phyloP scores from a whole-genome alignment of 1,284 basidiomycete genomes.

The Golubevia pallescens region DNA sequence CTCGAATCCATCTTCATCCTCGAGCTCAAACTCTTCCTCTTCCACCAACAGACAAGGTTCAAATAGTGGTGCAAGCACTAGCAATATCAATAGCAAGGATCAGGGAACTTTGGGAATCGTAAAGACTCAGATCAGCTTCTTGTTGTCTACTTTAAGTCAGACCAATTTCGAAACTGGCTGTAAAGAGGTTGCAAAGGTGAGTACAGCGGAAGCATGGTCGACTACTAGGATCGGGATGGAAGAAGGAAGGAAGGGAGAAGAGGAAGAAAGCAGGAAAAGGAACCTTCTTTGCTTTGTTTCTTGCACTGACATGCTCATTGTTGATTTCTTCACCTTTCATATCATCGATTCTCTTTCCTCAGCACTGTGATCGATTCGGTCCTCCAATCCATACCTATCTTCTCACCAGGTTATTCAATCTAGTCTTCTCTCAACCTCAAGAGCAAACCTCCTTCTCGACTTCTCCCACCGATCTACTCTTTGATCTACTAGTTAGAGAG shows the following conservation, averaged over 20 bases:
- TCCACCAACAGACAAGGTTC: background rate
- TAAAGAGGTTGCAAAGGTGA: conserved; percentile 84
- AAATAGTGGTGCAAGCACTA: background rate
- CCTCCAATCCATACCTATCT: conserved; percentile 2
- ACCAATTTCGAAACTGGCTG: conserved; percentile 92
- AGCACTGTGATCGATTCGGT: conserved; percentile 11
- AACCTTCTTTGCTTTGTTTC: conserved; percentile 33
- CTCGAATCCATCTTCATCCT: background rate
- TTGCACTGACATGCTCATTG: conserved; percentile 15
- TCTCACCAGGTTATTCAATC: background rate
- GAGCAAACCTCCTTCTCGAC: conserved; percentile 4
- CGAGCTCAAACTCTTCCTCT: background rate
- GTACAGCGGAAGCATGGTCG: conserved; percentile 63
- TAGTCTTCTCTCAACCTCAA: background rate
- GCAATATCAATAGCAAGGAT: conserved; percentile 4
- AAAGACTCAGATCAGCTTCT: conserved; percentile 79
- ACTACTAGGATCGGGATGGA: conserved; percentile 28
- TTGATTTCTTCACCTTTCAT: conserved; percentile 16
- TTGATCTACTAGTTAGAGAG: conserved; percentile 3
- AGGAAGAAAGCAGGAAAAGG: background rate
- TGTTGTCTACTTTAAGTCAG: conserved; percentile 88
- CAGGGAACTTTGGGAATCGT: conserved; percentile 53
- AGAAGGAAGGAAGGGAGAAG: conserved; percentile 10
- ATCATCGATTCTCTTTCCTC: conserved; percentile 9
- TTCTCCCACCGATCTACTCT: background rate